Base-by-base conservation (phyloP, 352 stramenopile genomes). In the Phytophthora fragariaefolia region DNA sequence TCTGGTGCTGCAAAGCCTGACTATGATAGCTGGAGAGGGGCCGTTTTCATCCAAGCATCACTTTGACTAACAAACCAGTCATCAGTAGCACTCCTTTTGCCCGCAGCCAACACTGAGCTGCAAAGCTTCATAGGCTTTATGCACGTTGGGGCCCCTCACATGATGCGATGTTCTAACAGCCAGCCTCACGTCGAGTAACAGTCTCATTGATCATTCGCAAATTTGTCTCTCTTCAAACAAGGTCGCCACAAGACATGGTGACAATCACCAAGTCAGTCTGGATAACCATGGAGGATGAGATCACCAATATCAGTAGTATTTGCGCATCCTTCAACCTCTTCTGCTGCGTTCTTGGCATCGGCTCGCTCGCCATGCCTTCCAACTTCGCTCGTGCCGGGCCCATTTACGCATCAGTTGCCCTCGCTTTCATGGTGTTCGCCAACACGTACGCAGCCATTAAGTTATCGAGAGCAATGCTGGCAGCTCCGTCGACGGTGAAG, bases 291-390 rank as follows among this genome's bases (percentile, higher is more conserved):
- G 47, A 54, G 13, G 47, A 54, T 23, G 34, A 51, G 18, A 68
- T 63, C 23, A 34, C 51, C 1, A n/a, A n/a, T n/a, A n/a, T n/a
- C n/a, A n/a, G n/a, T n/a, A n/a, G n/a, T n/a, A n/a, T n/a, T n/a
- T n/a, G n/a, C n/a, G n/a, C n/a, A n/a, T 55, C 51, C 6, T 63
- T 68, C 60, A 63, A 62, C 32, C 51, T 63, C 13, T 68, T 68
- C 40, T 68, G 60, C 23, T 57, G 42, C 32, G 60, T 68, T n/a
- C 18, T 68, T 5, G 51, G 60, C 24, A 68, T 68, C 18, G 60
- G 60, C 17, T 68, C 60, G 7, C 60, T 68, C 15, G 60, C 27
- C n/a, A 68, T 68, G 60, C 42, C 60, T 18, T 68, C 60, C 42
- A 68, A 68, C 42, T 68, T 36, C 15, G 60, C 60, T 10, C 60